These are phyloP conservation scores for Fusarium praegraminearum DNA, from an alignment of 2,329 filamentous ascomycete species.

Conservation along the genomic window DNA sequence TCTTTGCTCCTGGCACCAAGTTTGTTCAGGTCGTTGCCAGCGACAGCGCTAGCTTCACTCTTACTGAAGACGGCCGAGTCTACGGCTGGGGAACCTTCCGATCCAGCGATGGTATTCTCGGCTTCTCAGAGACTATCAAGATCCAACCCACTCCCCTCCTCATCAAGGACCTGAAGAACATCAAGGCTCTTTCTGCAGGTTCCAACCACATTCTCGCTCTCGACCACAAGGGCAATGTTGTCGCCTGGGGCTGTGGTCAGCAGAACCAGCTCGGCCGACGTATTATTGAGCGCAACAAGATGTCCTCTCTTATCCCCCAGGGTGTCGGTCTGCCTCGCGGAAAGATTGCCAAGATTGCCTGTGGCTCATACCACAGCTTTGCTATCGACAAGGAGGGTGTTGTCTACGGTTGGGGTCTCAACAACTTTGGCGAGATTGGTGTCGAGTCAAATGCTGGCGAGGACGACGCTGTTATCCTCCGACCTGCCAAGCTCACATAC, in stretches of 20 bases:
- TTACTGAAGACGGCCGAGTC: conserved; percentile 79
- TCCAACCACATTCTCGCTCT: conserved; percentile 79
- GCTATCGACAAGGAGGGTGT: conserved; percentile 77
- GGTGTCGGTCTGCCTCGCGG: conserved; percentile 69
- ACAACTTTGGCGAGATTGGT: conserved; percentile 86
- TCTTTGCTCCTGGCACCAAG: conserved; percentile 70
- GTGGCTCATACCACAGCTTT: conserved; percentile 86
- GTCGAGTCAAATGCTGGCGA: conserved; percentile 67
- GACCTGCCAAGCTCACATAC: conserved; percentile 74
- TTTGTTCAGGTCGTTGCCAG: conserved; percentile 75
- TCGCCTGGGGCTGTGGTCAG: conserved; percentile 78
- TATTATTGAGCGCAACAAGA: conserved; percentile 71
- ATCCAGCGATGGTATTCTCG: conserved; percentile 72
- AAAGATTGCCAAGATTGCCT: conserved; percentile 65
- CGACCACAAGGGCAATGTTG: conserved; percentile 72
- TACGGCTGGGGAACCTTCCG: conserved; percentile 90
- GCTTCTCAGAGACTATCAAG: conserved; percentile 67
- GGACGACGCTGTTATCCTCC: conserved; percentile 75
- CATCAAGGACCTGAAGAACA: conserved; percentile 73
- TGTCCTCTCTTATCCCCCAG: conserved; percentile 71
- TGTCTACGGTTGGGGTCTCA: conserved; percentile 86
- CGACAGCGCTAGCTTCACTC: conserved; percentile 80
- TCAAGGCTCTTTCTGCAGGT: conserved; percentile 73
- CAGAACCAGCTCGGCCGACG: conserved; percentile 73
- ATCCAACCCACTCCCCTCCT: conserved; percentile 64